A percentile compares a stretch with the other conserved stretches of the same genome.
Evolutionary conservation across 306 rosid genomes (phyloP).

Genomic region (Carpinus fangiana): DNA sequence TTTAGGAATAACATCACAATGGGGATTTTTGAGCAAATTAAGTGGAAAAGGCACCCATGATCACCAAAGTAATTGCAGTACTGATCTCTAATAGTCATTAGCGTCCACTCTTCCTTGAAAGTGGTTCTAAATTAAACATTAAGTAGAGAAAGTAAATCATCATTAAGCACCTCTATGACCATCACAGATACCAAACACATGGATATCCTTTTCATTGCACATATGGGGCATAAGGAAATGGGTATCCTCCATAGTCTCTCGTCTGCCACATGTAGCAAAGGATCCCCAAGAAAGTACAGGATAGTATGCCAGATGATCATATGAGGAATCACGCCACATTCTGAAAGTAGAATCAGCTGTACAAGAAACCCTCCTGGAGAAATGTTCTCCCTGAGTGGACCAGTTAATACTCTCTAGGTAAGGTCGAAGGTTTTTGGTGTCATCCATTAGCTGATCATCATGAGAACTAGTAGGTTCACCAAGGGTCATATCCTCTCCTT

Average conservation of each 20-base stretch:
- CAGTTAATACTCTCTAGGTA: constrained; percentile 70
- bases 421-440: constrained; percentile 29
- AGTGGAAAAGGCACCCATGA: neutral
- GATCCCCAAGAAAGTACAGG: constrained; percentile 90
- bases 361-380: constrained; percentile 41
- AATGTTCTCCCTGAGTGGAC: constrained; percentile 65
- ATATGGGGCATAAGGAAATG: constrained; percentile 74
- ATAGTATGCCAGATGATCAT: constrained; percentile 43
- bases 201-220: constrained; percentile 56
- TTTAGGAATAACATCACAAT: neutral
- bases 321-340: constrained; percentile 42
- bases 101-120: neutral
- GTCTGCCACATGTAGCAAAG: constrained; percentile 85
- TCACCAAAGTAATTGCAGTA: neutral
- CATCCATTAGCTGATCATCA: constrained; percentile 36
- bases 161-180: constrained; percentile 79
- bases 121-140: constrained; percentile 2
- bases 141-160: constrained; percentile 17
- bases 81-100: neutral
- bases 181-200: constrained; percentile 86
- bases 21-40: constrained; percentile 1
- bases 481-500: constrained; percentile 34
- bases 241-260: constrained; percentile 95
- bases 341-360: constrained; percentile 38
- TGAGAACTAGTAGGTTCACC: constrained; percentile 23